Evolutionary conservation across 2,329 filamentous ascomycete genomes (phyloP).

Genomic region (Sarocladium kiliense): DNA sequence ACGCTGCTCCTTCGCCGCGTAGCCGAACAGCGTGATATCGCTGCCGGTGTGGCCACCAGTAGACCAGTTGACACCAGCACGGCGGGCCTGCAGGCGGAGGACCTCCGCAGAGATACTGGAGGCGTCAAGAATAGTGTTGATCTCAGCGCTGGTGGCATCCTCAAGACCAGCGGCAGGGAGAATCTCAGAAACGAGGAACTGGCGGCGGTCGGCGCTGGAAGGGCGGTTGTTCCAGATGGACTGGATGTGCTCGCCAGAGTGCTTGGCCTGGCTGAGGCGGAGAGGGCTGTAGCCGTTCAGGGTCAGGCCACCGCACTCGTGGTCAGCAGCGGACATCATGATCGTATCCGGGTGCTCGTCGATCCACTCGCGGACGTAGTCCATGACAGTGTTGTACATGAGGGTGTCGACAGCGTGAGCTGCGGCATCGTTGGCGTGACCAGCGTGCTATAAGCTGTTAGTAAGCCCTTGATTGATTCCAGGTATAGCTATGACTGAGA

Average conservation of each 20-base stretch:
- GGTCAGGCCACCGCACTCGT: conserved; percentile 19
- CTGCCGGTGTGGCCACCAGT: conserved; percentile 16
- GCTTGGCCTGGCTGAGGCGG: conserved; percentile 12
- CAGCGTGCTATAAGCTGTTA: conserved; percentile 13
- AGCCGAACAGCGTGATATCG: conserved; percentile 17
- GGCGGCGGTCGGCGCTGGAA: conserved; percentile 13
- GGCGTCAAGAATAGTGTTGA: conserved; percentile 9
- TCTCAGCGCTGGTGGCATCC: conserved; percentile 11
- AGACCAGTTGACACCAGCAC: conserved; percentile 17
- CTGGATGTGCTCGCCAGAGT: conserved; percentile 14
- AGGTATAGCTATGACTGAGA: too few species aligned
- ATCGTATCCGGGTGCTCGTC: conserved; percentile 17
- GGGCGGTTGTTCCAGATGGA: conserved; percentile 12
- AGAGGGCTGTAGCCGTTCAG: conserved; percentile 16
- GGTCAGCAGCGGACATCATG: conserved; percentile 19
- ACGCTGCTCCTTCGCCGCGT: conserved; percentile 10
- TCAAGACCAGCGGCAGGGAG: conserved; percentile 15
- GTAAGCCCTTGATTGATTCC: not conserved
- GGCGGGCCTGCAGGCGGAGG: conserved; percentile 10
- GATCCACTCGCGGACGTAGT: conserved; percentile 16
- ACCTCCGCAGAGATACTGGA: conserved; percentile 10
- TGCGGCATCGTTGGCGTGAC: conserved; percentile 17
- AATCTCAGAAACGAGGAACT: conserved; percentile 12
- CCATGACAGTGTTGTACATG: conserved; percentile 20
- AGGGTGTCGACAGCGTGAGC: conserved; percentile 17